Base-by-base conservation (phyloP, 2,329 filamentous ascomycete species). In the Cercospora sp. region DNA sequence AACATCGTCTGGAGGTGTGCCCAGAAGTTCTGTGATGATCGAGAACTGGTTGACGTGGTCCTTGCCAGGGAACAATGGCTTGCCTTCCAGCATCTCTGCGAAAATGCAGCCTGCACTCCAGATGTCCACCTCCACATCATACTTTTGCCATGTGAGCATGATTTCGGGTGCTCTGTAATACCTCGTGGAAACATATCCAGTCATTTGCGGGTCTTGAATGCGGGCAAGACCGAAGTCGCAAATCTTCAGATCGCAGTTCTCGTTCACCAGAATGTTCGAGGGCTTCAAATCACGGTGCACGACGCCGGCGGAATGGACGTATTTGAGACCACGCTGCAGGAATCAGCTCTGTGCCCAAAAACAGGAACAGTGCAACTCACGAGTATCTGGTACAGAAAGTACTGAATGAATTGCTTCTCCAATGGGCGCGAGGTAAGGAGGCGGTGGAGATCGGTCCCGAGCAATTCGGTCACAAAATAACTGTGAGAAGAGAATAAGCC, bases 141-240 rank as follows among this genome's bases (percentile, higher is more conserved):
- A 99, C 84, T 99, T 99, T 85, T 99, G 95, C 95, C 95, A 99
- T 72, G 95, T 98, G 79, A 99, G 93, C 95, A 99, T 99, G 79
- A 99, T 99, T 82, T 99, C 95, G 18, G 95, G 95, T 8, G 95
- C 95, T 77, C 95, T 90, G 86, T 99, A 99, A 86, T 99, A 99
- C 85, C 95, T 87, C 70, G 95, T 99, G 59, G 95, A 98, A 69
- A 99, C 95, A 79, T 99, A 99, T 75, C 95, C 95, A 51, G 95
- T 99, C 95, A 99, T 99, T 83, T 99, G 95, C 40, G 95, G 95
- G 79, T 99, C 95, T 81, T 99, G 95, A 77, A 99, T 97, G 81
- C 95, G 92, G 64, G 95, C 95, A 69, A 99, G 86, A 73, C 95
- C 95, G 77, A 99, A 99, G 80, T 99, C 95, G 86, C 95, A 99